Evolutionary conservation across 2,329 filamentous ascomycete species (phyloP).

Genomic region (Cladosporium austrohemisphaericum): DNA sequence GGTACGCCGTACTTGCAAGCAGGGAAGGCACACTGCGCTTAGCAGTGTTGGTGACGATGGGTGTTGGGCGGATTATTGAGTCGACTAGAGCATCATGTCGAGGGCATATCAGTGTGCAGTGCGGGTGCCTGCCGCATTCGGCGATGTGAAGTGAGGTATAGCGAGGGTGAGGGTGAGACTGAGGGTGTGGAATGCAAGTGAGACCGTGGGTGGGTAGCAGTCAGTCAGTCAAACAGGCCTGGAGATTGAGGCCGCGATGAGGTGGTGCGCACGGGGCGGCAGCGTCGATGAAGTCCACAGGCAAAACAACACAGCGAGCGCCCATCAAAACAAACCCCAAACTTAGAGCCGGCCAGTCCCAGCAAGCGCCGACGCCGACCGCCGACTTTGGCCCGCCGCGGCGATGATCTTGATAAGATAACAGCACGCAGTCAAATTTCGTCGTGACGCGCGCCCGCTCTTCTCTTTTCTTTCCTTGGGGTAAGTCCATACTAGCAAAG

Average conservation of each 20-base stretch:
- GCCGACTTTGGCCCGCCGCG: not conserved
- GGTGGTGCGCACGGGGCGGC: no score
- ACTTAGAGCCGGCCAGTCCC: no score
- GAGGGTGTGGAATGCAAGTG: not conserved
- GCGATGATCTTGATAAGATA: constrained; percentile 9
- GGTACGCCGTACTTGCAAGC: not conserved
- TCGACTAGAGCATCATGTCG: constrained; percentile 8
- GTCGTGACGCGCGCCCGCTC: constrained; percentile 10
- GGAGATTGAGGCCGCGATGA: no score
- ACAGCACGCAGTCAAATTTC: constrained; percentile 3
- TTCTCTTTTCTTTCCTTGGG: constrained; percentile 45
- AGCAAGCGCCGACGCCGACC: no score
- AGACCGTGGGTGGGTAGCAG: no score
- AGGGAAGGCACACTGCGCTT: constrained; percentile 1
- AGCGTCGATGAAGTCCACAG: no score
- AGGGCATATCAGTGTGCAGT: not conserved
- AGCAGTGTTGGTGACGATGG: not conserved
- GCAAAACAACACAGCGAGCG: no score
- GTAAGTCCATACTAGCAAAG: constrained; percentile 37
- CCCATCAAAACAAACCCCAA: no score
- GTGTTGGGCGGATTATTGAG: not conserved
- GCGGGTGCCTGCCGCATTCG: constrained; percentile 10
- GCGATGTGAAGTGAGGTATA: constrained; percentile 9
- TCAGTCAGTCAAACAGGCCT: no score
- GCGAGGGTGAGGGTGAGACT: not conserved